Base-by-base conservation (phyloP, 768 basidiomycete genomes). In the Collybia sp. region DNA sequence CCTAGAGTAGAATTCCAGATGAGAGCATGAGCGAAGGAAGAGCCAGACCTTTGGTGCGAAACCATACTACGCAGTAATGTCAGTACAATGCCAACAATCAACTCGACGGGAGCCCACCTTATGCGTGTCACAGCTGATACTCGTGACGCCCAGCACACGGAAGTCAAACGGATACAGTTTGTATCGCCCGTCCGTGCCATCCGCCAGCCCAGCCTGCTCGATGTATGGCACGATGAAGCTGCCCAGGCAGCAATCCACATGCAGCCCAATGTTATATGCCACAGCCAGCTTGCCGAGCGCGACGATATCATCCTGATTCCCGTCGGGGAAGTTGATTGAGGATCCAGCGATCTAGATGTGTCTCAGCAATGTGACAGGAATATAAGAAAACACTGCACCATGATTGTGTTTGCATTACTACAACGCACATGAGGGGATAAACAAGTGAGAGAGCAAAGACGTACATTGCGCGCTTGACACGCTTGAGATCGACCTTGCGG, bases 71-170 rank as follows among this genome's bases (percentile, higher is more conserved):
- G 45, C 37, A 35, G 37, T 50, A 32, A 55, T n/a, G 45, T 13
- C 44, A 51, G 34, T 20, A 40, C 37, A 38, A 33, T 16, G 9
- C 18, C 5, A 47, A 19, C 12, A 36, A 46, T 32, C 16, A 25
- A 30, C 18, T 49, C 15, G 37, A 30, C n/a, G n/a, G n/a, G n/a
- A 9, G 42, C 57, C 41, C 54, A 86, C 89, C 71, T 95, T 95
- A 70, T 96, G 93, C 6, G 91, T 92, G 70, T 99, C 95, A 62
- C 94, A 96, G 50, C 91, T 93, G 45, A 97, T 90, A 55, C 84
- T 85, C 2, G 94, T 97, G 17, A 99, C 95, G 3, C 95, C 95
- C 2, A 78, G 73, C 2, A 97, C 84, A 16, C 83, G 70, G 65
- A 99, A 99, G 65, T 98, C 95, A 59, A 97, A 98, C 0, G 81